phyloP scores from a whole-genome alignment of 2,329 filamentous ascomycete species.

The Botrytis fragariae region DNA sequence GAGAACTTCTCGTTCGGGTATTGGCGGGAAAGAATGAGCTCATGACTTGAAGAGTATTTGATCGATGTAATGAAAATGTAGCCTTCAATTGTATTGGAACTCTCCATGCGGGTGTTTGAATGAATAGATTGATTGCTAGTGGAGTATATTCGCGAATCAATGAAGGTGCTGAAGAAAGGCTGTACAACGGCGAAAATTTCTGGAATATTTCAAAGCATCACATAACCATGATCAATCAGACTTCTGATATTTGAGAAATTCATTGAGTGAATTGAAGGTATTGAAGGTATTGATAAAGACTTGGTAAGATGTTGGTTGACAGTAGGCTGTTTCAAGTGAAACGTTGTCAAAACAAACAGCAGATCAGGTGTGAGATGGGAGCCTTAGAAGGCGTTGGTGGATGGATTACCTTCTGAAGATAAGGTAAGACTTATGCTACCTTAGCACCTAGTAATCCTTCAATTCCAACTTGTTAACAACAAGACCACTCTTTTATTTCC shows the following conservation, averaged over 20 bases:
- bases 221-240: neutral
- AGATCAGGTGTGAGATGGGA: neutral
- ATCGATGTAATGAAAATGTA: too few species aligned
- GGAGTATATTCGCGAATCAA: neutral
- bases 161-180: neutral
- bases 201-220: neutral
- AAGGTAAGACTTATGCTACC: neutral
- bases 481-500: conserved; percentile 3
- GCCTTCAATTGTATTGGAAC: neutral
- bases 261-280: neutral
- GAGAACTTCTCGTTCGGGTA: neutral
- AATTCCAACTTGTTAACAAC: neutral
- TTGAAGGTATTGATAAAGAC: neutral
- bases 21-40: neutral
- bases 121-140: neutral
- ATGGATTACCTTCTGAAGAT: neutral
- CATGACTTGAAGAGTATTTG: neutral
- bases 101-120: neutral
- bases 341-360: neutral
- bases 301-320: neutral
- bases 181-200: neutral
- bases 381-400: conserved; percentile 1
- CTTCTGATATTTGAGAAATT: neutral
- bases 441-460: neutral
- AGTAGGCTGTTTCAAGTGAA: neutral